phyloP scores from a whole-genome alignment of 148 eudicot genomes.

The Silene uniflora region DNA sequence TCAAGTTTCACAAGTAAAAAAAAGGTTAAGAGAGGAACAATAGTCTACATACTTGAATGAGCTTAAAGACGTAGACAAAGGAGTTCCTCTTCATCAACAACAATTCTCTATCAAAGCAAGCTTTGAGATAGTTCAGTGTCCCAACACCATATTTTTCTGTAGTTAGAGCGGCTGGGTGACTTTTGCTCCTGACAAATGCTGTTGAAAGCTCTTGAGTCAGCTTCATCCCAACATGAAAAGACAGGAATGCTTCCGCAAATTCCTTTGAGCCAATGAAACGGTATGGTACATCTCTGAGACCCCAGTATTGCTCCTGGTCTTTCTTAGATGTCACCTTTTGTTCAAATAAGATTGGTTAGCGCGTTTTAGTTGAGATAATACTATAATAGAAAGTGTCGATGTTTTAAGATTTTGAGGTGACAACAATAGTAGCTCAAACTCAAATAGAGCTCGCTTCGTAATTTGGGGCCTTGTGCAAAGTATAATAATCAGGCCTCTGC shows the following conservation, averaged over 20 bases:
- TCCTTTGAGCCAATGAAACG: constrained; percentile 23
- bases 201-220: constrained; percentile 27
- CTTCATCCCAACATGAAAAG: constrained; percentile 35
- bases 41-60: constrained; percentile 18
- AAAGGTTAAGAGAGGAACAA: too few species aligned
- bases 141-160: constrained; percentile 46
- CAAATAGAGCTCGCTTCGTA: too few species aligned
- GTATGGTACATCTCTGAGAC: constrained; percentile 22
- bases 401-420: too few species aligned
- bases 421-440: too few species aligned
- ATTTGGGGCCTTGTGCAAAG: too few species aligned
- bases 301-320: constrained; percentile 46
- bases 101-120: constrained; percentile 55
- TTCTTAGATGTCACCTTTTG: constrained; percentile 37
- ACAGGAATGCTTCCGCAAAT: neutral
- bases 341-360: too few species aligned
- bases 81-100: constrained; percentile 56
- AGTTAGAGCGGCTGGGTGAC: constrained; percentile 37
- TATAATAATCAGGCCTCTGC: too few species aligned
- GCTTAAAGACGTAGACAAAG: constrained; percentile 48
- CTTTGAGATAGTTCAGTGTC: constrained; percentile 46
- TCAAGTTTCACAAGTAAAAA: too few species aligned
- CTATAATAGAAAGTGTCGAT: too few species aligned
- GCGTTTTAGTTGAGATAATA: too few species aligned
- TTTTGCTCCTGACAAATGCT: constrained; percentile 31